These are phyloP conservation scores for Colletotrichum tofieldiae DNA, from an alignment of 2,329 filamentous ascomycete genomes.

Conservation along the genomic window DNA sequence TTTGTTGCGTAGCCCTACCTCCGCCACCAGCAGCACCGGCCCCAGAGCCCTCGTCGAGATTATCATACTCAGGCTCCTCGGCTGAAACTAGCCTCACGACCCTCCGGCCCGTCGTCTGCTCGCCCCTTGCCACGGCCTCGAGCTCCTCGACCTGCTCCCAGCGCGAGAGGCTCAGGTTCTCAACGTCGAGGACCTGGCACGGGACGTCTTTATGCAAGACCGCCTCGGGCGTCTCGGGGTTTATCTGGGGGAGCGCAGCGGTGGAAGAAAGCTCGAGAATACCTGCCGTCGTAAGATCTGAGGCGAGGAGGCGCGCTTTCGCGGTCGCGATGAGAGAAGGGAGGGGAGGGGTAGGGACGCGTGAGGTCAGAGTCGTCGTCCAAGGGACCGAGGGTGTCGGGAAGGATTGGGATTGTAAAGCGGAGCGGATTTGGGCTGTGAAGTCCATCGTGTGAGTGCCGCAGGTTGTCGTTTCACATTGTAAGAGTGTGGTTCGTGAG, in stretches of 20 bases:
- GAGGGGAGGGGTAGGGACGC: conserved; percentile 72
- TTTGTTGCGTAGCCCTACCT: conserved; percentile 31
- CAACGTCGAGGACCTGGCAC: conserved; percentile 88
- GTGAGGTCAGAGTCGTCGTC: conserved; percentile 75
- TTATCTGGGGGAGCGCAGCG: conserved; percentile 65
- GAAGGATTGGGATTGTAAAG: conserved; percentile 69
- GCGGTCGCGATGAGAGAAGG: conserved; percentile 84
- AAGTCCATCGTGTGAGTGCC: conserved; percentile 50
- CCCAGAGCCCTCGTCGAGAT: conserved; percentile 51
- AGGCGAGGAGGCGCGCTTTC: conserved; percentile 83
- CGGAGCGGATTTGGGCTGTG: conserved; percentile 64
- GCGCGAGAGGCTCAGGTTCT: conserved; percentile 84
- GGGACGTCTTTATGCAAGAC: conserved; percentile 74
- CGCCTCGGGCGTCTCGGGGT: conserved; percentile 68
- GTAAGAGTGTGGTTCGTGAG: neutral
- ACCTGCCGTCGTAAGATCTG: conserved; percentile 78
- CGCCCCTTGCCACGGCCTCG: conserved; percentile 80
- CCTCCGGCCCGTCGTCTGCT: conserved; percentile 82
- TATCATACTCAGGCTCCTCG: conserved; percentile 64
- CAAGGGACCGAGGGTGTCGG: conserved; percentile 69
- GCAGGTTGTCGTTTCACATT: neutral
- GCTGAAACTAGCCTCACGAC: conserved; percentile 79
- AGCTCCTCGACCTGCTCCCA: conserved; percentile 92
- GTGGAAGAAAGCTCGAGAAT: conserved; percentile 61
- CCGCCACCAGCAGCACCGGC: conserved; percentile 9